A percentile compares a stretch with the other conserved stretches of the same genome.
Conservation (phyloP, 352 stramenopile genomes). For the Pythium phragmitis region DNA sequence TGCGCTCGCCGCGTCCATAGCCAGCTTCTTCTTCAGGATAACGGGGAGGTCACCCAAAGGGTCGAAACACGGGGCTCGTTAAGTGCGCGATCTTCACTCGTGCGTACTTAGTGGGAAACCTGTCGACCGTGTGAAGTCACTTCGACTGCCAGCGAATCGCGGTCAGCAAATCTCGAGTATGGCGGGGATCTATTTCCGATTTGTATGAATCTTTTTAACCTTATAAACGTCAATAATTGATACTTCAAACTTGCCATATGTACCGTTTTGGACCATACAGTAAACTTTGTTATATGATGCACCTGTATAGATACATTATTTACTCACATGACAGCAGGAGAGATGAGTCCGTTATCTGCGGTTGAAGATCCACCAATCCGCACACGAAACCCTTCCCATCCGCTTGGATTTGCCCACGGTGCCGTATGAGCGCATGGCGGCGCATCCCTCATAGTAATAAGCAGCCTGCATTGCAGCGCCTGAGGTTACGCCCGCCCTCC, state of each 20-base stretch:
- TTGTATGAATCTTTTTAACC: neutral
- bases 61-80: neutral
- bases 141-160: neutral
- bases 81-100: slow-evolving; percentile 3
- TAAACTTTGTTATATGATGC: neutral
- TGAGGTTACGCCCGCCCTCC: neutral
- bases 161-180: neutral
- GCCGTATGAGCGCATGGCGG: no score
- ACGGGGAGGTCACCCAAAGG: no score
- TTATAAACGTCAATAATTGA: neutral
- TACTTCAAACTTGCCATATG: neutral
- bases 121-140: slow-evolving; percentile 4
- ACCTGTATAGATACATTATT: neutral
- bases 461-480: neutral
- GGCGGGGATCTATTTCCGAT: neutral
- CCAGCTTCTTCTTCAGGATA: neutral
- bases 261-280: neutral
- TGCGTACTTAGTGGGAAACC: neutral
- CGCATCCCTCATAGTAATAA: neutral
- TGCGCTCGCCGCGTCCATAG: slow-evolving; percentile 7
- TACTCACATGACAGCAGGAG: neutral
- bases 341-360: neutral
- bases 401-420: no score
- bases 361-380: neutral
- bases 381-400: neutral